phyloP scores from a whole-genome alignment of 106 monocot genomes.

The Ottelia alismoides region DNA sequence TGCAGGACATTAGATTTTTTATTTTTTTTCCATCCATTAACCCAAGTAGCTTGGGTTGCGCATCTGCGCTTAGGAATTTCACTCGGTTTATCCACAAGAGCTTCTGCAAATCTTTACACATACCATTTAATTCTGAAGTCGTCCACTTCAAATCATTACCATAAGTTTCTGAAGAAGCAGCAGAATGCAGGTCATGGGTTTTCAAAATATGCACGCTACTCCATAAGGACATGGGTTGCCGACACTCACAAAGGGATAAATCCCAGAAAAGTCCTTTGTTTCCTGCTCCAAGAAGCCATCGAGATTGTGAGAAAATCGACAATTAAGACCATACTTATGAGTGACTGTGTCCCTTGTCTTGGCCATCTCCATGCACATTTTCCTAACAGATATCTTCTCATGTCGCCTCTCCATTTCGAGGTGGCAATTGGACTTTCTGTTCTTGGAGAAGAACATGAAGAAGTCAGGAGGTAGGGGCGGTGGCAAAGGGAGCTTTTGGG shows the following conservation, averaged over 20 bases:
- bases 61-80: constrained; percentile 62
- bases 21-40: too few relatives aligned
- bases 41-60: constrained; percentile 77
- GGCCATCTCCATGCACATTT: constrained; percentile 73
- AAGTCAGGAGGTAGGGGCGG: too few relatives aligned
- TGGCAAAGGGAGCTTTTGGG: too few relatives aligned
- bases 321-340: constrained; percentile 38
- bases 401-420: constrained; percentile 68
- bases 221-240: constrained; percentile 73
- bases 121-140: constrained; percentile 45
- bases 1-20: too few relatives aligned
- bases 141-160: constrained; percentile 11
- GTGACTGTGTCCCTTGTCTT: constrained; percentile 38
- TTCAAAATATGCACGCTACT: constrained; percentile 56
- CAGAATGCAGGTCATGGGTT: constrained; percentile 23
- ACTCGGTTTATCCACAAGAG: constrained; percentile 90
- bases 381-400: constrained; percentile 51
- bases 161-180: constrained; percentile 1
- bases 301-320: constrained; percentile 86
- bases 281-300: constrained; percentile 72
- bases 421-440: constrained; percentile 84
- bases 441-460: too few relatives aligned
- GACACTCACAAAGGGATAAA: constrained; percentile 46
- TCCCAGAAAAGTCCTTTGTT: constrained; percentile 66
- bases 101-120: constrained; percentile 78